Evolutionary conservation across 2,329 filamentous ascomycete species (phyloP), one percentile per base, ranked within the genome.

Genomic region (Pseudocercospora cruenta): DNA sequence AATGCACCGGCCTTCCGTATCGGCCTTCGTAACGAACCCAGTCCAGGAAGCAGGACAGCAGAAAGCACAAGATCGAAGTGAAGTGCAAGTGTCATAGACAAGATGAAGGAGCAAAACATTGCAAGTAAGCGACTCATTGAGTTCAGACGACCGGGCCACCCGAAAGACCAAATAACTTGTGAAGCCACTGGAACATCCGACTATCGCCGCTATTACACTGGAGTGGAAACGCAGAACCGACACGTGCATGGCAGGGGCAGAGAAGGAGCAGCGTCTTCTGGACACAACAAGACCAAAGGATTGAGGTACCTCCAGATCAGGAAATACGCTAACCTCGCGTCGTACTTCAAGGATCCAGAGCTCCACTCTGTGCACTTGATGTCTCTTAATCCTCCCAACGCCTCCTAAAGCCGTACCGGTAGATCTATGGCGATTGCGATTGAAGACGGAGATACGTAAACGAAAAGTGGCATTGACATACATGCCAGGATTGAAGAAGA

Each of bases 271-370:
- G 39, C 39, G 19, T 8, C 6, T 7, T 19, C 5, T 43, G 14
- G n/a, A 43, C 4, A 3, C 39, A 19, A 4, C 16, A 43, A 43
- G 36, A 7, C 36, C 36, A 16, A 39, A 39, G 36, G 19, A 49
- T 49, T 19, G 7, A 49, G n/a, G 7, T 14, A 22, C 31, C 22
- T 62, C 47, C 47, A 16, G 43, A 53, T 51, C 21, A 21, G 59
- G 45, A 16, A 62, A 62, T 24, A 39, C 26, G 59, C 59, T 62
- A 62, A 53, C 59, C 47, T 62, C 47, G 7, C n/a, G 39, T 62
- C 59, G 59, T 53, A 59, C 39, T 22, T 24, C 12, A 26, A 19
- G 31, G 39, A 43, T 43, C 22, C 19, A 16, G 24, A 19, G 26
- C 9, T 24, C 51, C 51, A 31, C n/a, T n/a, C n/a, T n/a, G n/a